Percentiles rank a stretch among this genome's conserved stretches.
phyloP scores from a whole-genome alignment of 441 rosid genomes.

The Jatropha podagrica region DNA sequence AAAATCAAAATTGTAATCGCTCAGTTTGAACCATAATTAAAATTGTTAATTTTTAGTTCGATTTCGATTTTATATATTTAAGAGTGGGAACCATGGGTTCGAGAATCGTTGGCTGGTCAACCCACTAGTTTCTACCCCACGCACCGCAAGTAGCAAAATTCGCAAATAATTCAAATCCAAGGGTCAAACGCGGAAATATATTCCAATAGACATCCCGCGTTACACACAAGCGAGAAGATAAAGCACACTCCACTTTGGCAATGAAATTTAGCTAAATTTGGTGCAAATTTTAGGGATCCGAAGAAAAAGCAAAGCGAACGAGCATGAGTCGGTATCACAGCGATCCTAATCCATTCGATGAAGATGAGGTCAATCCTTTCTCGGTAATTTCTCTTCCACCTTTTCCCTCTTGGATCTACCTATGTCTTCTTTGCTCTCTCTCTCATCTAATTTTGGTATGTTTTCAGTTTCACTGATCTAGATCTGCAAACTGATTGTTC shows the following conservation, averaged over 20 bases:
- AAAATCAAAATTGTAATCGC: no score
- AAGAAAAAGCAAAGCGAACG: neutral
- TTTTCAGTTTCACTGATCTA: neutral
- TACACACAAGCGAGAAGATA: slow-evolving; percentile 15
- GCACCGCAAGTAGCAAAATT: no score
- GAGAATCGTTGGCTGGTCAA: no score
- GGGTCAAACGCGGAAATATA: slow-evolving; percentile 4
- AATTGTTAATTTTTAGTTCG: no score
- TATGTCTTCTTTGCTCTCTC: no score
- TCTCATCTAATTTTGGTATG: neutral
- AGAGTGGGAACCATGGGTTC: no score
- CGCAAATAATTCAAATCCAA: neutral
- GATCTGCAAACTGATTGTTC: neutral
- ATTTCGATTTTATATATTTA: no score
- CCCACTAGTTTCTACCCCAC: no score
- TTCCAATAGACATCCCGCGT: slow-evolving; percentile 32
- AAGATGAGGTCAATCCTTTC: slow-evolving; percentile 95
- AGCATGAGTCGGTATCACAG: slow-evolving; percentile 66
- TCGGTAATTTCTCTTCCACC: slow-evolving; percentile 49
- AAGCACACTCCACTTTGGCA: neutral
- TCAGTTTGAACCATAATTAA: no score
- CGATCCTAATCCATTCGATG: slow-evolving; percentile 95
- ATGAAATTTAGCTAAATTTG: slow-evolving; percentile 3
- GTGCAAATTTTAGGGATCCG: slow-evolving; percentile 30
- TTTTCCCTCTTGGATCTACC: slow-evolving; percentile 33